Evolutionary conservation across 768 basidiomycete species (phyloP).

Genomic region (Tricholoma saponaceum): DNA sequence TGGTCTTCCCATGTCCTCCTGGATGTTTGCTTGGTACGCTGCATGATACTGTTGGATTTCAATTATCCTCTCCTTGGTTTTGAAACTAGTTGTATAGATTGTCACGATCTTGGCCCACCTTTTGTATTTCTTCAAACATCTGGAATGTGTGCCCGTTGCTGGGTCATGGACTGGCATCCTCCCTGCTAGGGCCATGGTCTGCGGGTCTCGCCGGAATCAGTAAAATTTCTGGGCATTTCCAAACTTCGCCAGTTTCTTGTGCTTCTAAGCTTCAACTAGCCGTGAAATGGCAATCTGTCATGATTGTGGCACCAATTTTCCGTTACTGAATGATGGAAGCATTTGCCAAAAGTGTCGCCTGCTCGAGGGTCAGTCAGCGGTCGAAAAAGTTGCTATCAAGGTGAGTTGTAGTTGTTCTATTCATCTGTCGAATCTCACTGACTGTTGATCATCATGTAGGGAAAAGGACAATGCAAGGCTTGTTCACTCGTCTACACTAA

Average conservation of each 20-base stretch:
- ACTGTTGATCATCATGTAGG: not conserved
- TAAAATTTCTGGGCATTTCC: not conserved
- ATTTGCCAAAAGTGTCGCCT: not conserved
- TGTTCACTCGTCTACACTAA: not conserved
- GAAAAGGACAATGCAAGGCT: conserved; percentile 2
- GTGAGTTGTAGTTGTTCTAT: not conserved
- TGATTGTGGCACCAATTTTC: not conserved
- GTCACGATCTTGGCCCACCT: not conserved
- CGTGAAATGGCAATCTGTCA: not conserved
- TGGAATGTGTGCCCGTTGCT: not conserved
- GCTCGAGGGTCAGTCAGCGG: not conserved
- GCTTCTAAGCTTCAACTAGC: not conserved
- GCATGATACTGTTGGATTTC: not conserved
- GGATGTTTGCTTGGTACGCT: not conserved
- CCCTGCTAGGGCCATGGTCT: not conserved
- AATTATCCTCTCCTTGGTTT: not conserved
- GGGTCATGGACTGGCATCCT: not conserved
- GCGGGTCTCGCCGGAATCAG: not conserved
- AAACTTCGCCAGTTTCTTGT: not conserved
- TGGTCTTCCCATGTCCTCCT: not conserved
- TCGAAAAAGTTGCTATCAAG: not conserved
- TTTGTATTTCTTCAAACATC: not conserved
- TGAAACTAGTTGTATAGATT: not conserved
- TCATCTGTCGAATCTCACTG: not conserved
- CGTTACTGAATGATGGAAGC: not conserved